Conservation (phyloP, 768 basidiomycete genomes). For the Agrocybe praecox region DNA sequence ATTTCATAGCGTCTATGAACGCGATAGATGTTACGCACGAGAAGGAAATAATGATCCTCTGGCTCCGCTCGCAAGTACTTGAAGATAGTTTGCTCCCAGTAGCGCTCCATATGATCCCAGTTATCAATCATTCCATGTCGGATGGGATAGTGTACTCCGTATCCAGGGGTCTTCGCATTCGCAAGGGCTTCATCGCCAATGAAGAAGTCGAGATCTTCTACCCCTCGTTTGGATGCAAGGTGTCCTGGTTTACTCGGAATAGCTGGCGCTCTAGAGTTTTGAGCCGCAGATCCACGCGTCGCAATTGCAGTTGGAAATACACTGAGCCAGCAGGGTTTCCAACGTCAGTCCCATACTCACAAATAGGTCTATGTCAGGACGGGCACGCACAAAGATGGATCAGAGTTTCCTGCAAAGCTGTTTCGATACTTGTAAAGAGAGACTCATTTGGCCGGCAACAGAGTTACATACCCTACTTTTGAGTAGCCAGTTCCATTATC, state of each 20-base stretch:
- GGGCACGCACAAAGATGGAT: constrained; percentile 89
- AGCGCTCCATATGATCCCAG: constrained; percentile 98
- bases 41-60: constrained; percentile 97
- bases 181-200: constrained; percentile 98
- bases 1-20: constrained; percentile 1
- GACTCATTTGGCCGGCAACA: not conserved
- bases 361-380: constrained; percentile 4
- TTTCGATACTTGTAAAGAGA: constrained; percentile 8
- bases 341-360: constrained; percentile 3
- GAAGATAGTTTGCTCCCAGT: constrained; percentile 99
- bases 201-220: constrained; percentile 99
- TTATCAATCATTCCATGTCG: constrained; percentile 98
- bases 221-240: constrained; percentile 94
- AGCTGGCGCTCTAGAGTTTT: constrained; percentile 70
- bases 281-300: constrained; percentile 72
- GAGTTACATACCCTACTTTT: constrained; percentile 82
- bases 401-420: constrained; percentile 98
- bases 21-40: constrained; percentile 59
- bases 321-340: constrained; percentile 36
- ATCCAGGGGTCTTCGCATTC: constrained; percentile 92
- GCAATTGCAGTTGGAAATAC: constrained; percentile 99
- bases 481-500: constrained; percentile 98
- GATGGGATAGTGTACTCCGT: constrained; percentile 95
- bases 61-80: constrained; percentile 98
- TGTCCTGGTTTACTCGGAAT: constrained; percentile 86